Conservation (phyloP, 2,329 filamentous ascomycete species). For the Talaromyces atroroseus region DNA sequence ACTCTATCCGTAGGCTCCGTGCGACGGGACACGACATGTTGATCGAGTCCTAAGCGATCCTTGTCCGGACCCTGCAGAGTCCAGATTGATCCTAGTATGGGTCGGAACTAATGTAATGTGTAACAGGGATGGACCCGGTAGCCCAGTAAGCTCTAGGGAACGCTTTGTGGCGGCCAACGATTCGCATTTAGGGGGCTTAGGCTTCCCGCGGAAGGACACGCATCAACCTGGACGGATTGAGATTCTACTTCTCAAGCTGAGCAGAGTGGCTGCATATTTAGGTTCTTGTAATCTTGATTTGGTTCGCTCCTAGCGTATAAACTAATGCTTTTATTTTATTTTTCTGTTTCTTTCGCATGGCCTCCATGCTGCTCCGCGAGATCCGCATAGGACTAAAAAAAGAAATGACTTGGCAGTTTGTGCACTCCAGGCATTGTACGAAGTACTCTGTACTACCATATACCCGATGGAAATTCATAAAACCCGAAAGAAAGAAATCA, state of each 20-base stretch:
- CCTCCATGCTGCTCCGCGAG: neutral
- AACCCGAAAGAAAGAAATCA: neutral
- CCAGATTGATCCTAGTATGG: neutral
- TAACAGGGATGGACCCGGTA: neutral
- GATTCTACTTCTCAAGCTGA: neutral
- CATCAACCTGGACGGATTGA: neutral
- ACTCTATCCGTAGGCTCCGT: neutral
- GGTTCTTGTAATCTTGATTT: neutral
- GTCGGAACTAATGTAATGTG: neutral
- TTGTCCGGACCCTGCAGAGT: neutral
- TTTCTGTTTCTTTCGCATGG: neutral
- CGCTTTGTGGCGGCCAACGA: neutral
- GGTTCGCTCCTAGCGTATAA: neutral
- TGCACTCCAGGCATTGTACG: neutral
- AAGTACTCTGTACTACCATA: neutral
- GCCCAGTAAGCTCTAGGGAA: neutral
- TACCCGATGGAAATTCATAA: too few species aligned
- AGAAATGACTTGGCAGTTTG: neutral
- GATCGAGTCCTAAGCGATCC: neutral
- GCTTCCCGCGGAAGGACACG: neutral
- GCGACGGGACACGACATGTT: neutral
- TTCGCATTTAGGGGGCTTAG: neutral
- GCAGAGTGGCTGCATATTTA: neutral
- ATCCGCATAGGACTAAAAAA: neutral
- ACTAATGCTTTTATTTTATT: neutral